Evolutionary conservation across 2,329 filamentous ascomycete genomes (phyloP).

Genomic region (Tolypocladium cylindrosporum): DNA sequence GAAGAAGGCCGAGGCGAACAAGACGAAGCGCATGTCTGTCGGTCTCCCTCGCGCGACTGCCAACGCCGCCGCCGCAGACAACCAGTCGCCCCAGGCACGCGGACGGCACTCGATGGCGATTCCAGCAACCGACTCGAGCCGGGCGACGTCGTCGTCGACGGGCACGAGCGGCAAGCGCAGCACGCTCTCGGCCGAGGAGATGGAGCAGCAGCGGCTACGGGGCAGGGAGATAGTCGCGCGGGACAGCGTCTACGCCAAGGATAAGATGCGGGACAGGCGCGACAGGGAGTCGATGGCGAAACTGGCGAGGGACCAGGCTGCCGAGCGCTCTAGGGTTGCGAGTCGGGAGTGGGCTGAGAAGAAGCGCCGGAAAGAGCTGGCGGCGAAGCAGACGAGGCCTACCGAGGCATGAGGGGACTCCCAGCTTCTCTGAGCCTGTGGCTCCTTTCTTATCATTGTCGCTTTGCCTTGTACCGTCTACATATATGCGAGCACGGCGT

Average conservation of each 20-base stretch:
- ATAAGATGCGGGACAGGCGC: conserved; percentile 41
- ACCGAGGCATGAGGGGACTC: not conserved
- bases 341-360: conserved; percentile 55
- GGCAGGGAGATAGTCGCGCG: conserved; percentile 44
- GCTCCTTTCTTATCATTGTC: not conserved
- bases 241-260: conserved; percentile 36
- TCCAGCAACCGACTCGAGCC: conserved; percentile 17
- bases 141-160: conserved; percentile 36
- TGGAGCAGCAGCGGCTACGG: conserved; percentile 38
- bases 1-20: conserved; percentile 6
- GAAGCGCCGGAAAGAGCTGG: conserved; percentile 32
- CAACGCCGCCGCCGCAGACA: conserved; percentile 3
- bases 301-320: conserved; percentile 47
- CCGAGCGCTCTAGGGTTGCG: conserved; percentile 47
- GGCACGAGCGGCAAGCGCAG: conserved; percentile 35
- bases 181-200: conserved; percentile 39
- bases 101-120: conserved; percentile 15
- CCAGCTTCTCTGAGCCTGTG: not conserved
- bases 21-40: conserved; percentile 15
- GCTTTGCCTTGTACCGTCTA: not conserved
- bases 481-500: not conserved
- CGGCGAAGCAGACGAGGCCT: conserved; percentile 8
- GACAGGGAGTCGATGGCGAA: conserved; percentile 45
- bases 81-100: conserved; percentile 10
- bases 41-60: conserved; percentile 4